Conservation (phyloP, 225 moss, liverwort and hornwort species). For the Marchantia paleacea region DNA sequence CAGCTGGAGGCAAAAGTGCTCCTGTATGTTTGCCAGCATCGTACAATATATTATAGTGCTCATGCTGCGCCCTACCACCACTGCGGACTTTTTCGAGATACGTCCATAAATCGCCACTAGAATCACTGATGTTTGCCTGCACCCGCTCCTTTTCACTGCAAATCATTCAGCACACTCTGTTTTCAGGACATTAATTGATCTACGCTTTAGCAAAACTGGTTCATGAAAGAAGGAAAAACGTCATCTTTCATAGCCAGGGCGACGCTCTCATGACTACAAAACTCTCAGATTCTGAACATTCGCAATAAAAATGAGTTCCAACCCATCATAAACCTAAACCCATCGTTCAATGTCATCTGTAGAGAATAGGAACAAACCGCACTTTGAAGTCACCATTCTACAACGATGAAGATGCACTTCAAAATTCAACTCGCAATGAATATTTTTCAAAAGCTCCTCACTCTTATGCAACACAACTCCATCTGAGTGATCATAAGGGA, state of each 20-base stretch:
- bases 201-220: background rate
- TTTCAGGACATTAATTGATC: background rate
- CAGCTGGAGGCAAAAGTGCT: constrained; percentile 86
- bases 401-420: too few species aligned
- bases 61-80: constrained; percentile 64
- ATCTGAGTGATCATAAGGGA: background rate
- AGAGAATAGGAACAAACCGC: too few species aligned
- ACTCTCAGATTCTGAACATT: background rate
- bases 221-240: background rate
- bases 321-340: background rate
- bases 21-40: constrained; percentile 57
- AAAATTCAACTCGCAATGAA: too few species aligned
- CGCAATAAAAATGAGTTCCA: background rate
- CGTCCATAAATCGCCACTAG: constrained; percentile 70
- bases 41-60: constrained; percentile 78
- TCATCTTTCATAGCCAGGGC: background rate
- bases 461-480: too few species aligned
- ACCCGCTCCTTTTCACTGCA: constrained; percentile 93
- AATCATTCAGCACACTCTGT: constrained; percentile 7
- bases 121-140: constrained; percentile 60
- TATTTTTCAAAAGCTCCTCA: too few species aligned
- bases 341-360: background rate
- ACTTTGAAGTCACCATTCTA: too few species aligned
- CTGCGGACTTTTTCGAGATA: constrained; percentile 68
- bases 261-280: background rate